Base-by-base conservation (phyloP, 345 rosid genomes). In the Gynandropsis gynandra region DNA sequence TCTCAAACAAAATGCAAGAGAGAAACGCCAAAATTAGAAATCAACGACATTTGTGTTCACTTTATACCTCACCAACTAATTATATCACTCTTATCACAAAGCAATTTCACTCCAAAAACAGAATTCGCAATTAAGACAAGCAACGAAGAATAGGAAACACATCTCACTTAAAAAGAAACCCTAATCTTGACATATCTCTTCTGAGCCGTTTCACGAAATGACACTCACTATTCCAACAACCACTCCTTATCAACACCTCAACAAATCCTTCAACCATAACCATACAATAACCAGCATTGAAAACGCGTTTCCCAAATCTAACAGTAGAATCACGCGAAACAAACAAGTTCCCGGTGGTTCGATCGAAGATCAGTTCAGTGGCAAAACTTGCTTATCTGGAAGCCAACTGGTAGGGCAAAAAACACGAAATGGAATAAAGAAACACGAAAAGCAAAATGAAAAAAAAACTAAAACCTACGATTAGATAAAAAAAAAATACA, bases 341-440 rank as follows among this genome's bases (percentile, higher is more conserved):
- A 47, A 33, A 24, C 29, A 12, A 19, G 38, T 31, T 19, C 46
- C 41, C 16, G 62, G 62, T 6, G 42, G 38, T 35, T 42, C 13
- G 17, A 47, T 17, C 38, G 55, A 65, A 52, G 41, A 52, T 48
- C 24, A 48, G 38, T 15, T 17, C 15, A 49, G 57, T 56, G 52
- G 29, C 17, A 13, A 29, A 14, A 39, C 18, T 55, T 42, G 29
- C 29, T 41, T 15, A 5, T 18, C 27, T 10, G 11, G 49, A 40
- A 37, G 54, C 32, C 44, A 58, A 45, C 13, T 42, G 39, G 64
- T 47, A 38, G 54, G 50, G 40, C 40, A 58, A 57, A 53, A 41
- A 24, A 24, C 29, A 24, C 29, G 4, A 46, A 58, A 16, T 50
- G 58, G 15, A 58, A 65, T 65, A 58, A 65, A 65, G 59, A 65